Evolutionary conservation across 768 basidiomycete species (phyloP), one percentile per base, ranked within the genome.

Genomic region (Austroboletus eburneus): DNA sequence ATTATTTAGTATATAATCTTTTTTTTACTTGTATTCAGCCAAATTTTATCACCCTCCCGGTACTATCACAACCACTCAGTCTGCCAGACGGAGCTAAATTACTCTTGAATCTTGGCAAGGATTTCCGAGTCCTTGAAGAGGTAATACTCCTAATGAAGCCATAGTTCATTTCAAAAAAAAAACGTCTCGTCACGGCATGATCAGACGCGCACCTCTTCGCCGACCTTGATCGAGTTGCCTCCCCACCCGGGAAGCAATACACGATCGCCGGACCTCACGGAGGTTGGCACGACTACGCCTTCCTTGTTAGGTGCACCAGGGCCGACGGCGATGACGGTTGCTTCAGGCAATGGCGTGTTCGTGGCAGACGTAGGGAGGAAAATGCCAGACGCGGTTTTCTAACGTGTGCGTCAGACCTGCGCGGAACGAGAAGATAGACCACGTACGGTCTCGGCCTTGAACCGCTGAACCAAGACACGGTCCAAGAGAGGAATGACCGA

Each of bases 361-460:
- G 90, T 92, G 5, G 88, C 82, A 2, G 92, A 91, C 0, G 87
- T 80, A n/a, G 96, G 96, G 38, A 99, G 77, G 80, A 93, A 93
- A 65, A 99, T 84, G 29, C 96, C 96, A 20, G 87, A 71, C 3
- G 96, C 87, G n/a, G 95, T 99, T 94, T 98, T 96, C 94, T 97
- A 57, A 32, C 6, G 9, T 5, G 22, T 3, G 3, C 22, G 27
- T 61, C 21, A 53, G 16, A 22, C 12, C n/a, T 8, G 12, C 13
- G 9, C 4, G 16, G 9, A 30, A 33, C 9, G 3, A 21, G 2
- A 9, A 38, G 9, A 4, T 35, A 7, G 32, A 10, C 46, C n/a
- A 74, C 87, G 51, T 61, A 97, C 94, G 8, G 91, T 90, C 57
- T 95, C 93, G 25, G 91, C 76, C 76, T 97, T 98, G 83, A 95